Conservation (phyloP, 306 rosid genomes). For the Vachellia collinsii region DNA sequence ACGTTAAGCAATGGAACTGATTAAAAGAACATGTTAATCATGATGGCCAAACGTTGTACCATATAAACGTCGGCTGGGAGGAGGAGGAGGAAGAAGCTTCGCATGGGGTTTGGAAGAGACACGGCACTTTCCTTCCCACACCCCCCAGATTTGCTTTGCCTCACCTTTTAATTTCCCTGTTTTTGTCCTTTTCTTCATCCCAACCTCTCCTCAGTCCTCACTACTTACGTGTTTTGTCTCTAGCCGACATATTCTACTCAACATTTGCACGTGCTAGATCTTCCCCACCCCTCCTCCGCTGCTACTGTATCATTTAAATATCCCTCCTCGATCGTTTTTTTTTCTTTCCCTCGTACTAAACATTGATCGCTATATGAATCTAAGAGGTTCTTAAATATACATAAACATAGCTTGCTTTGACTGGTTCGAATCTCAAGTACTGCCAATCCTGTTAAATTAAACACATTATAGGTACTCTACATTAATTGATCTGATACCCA, state of each 20-base stretch:
- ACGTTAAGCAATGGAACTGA: not conserved
- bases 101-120: slow-evolving; percentile 33
- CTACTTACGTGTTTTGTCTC: not conserved
- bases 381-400: not conserved
- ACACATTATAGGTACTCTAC: too few relatives aligned
- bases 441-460: not conserved
- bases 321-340: not conserved
- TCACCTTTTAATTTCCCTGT: not conserved
- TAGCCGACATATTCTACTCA: not conserved
- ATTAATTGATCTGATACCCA: not conserved
- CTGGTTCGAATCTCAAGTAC: slow-evolving; percentile 5
- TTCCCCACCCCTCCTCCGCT: not conserved
- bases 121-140: not conserved
- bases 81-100: slow-evolving; percentile 55
- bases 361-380: not conserved
- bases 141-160: not conserved
- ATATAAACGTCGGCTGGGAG: slow-evolving; percentile 19
- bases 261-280: not conserved
- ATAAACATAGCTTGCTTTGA: not conserved
- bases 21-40: too few relatives aligned
- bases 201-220: not conserved
- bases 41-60: too few relatives aligned
- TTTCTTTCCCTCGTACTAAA: not conserved
- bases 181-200: not conserved
- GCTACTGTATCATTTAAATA: not conserved